Conservation (phyloP, 805 yeast genomes). For the Priceomyces medius region DNA sequence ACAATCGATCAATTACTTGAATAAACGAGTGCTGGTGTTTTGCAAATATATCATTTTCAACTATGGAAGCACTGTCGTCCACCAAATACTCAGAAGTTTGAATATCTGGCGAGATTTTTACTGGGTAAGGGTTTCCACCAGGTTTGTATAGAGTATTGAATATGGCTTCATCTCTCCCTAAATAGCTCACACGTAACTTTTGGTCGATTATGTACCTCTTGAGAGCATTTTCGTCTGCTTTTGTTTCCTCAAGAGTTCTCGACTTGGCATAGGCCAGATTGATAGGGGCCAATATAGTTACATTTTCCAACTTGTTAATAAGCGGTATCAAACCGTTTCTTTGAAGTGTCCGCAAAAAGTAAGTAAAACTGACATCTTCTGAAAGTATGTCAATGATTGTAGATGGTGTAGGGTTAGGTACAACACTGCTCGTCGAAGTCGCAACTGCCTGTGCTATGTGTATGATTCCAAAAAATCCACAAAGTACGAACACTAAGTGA, state of each 20-base stretch:
- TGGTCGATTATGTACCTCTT: slow-evolving; percentile 35
- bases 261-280: slow-evolving; percentile 66
- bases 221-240: slow-evolving; percentile 11
- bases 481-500: not conserved
- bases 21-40: slow-evolving; percentile 63
- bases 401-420: slow-evolving; percentile 26
- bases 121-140: slow-evolving; percentile 19
- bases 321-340: slow-evolving; percentile 59
- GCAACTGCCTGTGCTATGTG: not conserved
- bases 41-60: slow-evolving; percentile 59
- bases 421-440: not conserved
- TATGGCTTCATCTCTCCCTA: slow-evolving; percentile 22
- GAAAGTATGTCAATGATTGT: slow-evolving; percentile 71
- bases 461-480: not conserved
- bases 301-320: slow-evolving; percentile 57
- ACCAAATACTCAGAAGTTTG: slow-evolving; percentile 31
- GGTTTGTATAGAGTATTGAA: slow-evolving; percentile 29
- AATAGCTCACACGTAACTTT: slow-evolving; percentile 30
- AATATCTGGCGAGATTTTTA: slow-evolving; percentile 24
- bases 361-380: slow-evolving; percentile 63
- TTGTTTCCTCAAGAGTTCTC: not conserved
- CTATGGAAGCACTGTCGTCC: slow-evolving; percentile 48
- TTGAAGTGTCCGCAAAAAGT: slow-evolving; percentile 61
- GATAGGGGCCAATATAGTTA: slow-evolving; percentile 77
- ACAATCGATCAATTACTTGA: slow-evolving; percentile 56